These are phyloP conservation scores for Plasmodium ovale DNA, from an alignment of 169 alveolate species.

Conservation along the genomic window DNA sequence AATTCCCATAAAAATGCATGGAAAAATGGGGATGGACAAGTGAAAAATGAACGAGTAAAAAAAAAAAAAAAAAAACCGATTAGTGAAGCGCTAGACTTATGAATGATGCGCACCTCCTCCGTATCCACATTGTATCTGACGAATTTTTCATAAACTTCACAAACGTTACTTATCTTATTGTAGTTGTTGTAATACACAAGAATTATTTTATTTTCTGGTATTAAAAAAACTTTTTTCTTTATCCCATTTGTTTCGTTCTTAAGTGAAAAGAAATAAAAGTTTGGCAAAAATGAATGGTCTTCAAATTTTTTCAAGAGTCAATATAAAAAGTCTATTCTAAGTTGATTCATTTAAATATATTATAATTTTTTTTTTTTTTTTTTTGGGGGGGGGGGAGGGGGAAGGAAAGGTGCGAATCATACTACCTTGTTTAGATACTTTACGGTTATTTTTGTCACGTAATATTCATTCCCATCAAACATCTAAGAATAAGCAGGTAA, in stretches of 20 bases:
- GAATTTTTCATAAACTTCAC: conserved; percentile 46
- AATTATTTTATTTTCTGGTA: conserved; percentile 51
- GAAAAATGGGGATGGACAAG: too few species aligned
- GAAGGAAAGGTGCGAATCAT: too few species aligned
- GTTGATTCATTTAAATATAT: too few species aligned
- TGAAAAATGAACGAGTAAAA: background rate
- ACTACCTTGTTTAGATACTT: conserved; percentile 49
- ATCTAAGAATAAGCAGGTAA: conserved; percentile 23
- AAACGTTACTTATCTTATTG: conserved; percentile 44
- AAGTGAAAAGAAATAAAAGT: background rate
- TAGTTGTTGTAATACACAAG: conserved; percentile 37
- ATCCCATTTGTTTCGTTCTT: conserved; percentile 30
- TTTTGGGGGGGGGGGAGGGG: background rate
- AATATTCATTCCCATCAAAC: conserved; percentile 63
- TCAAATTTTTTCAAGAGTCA: too few species aligned
- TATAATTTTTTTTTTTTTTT: background rate
- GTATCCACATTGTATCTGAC: conserved; percentile 27
- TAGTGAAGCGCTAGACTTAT: too few species aligned
- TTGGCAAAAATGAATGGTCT: too few species aligned
- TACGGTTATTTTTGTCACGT: conserved; percentile 49
- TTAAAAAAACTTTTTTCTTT: conserved; percentile 38
- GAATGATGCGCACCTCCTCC: conserved; percentile 37
- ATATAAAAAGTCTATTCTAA: too few species aligned
- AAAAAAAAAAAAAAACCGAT: background rate
- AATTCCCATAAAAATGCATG: too few species aligned